phyloP scores from a whole-genome alignment of 306 rosid species.

The Prunus fruticosa region DNA sequence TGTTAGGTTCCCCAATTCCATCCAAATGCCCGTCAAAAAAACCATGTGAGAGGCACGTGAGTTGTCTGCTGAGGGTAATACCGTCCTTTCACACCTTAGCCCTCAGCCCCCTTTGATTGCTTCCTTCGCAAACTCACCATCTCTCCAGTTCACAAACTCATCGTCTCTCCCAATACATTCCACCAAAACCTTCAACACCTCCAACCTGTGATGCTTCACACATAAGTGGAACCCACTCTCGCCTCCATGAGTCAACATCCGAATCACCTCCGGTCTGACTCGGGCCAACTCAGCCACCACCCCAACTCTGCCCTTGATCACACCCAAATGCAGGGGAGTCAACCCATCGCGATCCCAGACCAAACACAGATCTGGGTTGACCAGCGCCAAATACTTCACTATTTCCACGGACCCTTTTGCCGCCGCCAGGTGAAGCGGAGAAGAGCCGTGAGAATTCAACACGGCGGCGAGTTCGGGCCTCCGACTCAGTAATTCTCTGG shows the following conservation, averaged over 20 bases:
- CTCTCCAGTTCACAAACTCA: conserved; percentile 26
- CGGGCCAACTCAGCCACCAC: conserved; percentile 25
- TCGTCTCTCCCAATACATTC: conserved; percentile 18
- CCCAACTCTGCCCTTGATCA: conserved; percentile 24
- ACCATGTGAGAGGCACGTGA: too few relatives aligned
- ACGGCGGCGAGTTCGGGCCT: conserved; percentile 16
- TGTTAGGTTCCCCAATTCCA: too few relatives aligned
- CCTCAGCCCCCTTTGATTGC: too few relatives aligned
- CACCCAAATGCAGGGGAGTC: conserved; percentile 36
- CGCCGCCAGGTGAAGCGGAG: conserved; percentile 29
- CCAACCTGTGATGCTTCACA: conserved; percentile 26
- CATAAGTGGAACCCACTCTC: conserved; percentile 28
- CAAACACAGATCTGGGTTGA: conserved; percentile 26
- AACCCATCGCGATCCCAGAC: conserved; percentile 22
- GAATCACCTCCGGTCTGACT: conserved; percentile 19
- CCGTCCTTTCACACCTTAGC: too few relatives aligned
- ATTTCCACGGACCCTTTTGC: conserved; percentile 29
- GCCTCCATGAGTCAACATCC: conserved; percentile 15
- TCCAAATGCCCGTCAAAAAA: too few relatives aligned
- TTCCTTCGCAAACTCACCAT: too few relatives aligned
- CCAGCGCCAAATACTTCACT: conserved; percentile 7
- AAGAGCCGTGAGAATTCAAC: conserved; percentile 11
- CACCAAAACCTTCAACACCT: conserved; percentile 27
- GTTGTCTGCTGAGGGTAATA: too few relatives aligned
- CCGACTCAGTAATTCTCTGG: conserved; percentile 9